Percentiles rank a stretch among this genome's conserved stretches.
These are phyloP conservation scores for Globisporangium megalacanthum DNA, from an alignment of 352 stramenopile genomes.

Conservation along the genomic window DNA sequence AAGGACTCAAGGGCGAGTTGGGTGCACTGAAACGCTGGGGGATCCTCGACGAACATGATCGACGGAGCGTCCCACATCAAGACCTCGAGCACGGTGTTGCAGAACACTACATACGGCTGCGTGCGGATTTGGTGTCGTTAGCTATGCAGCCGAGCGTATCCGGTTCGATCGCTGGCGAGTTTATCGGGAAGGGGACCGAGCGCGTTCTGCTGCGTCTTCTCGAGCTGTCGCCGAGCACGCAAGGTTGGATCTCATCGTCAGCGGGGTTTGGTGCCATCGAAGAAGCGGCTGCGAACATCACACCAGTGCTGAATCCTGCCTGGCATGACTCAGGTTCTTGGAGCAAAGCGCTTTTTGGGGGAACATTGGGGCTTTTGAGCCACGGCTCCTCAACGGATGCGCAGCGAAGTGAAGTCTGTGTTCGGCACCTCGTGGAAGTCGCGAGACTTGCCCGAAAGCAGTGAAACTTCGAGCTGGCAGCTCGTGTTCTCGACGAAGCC, in stretches of 20 bases:
- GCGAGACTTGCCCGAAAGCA: constrained; percentile 49
- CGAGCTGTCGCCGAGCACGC: not conserved
- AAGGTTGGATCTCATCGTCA: not conserved
- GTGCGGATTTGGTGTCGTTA: constrained; percentile 22
- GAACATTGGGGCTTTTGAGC: too few relatives aligned
- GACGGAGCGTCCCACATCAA: not conserved
- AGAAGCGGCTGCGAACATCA: not conserved
- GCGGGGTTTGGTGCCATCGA: not conserved
- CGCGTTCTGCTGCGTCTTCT: constrained; percentile 19
- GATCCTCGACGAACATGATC: constrained; percentile 11
- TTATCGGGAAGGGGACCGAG: constrained; percentile 30
- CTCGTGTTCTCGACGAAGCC: constrained; percentile 26
- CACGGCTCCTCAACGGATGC: not conserved
- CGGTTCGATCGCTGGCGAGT: constrained; percentile 31
- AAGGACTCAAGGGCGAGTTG: not conserved
- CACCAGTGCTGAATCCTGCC: constrained; percentile 17
- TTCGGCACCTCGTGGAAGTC: constrained; percentile 22
- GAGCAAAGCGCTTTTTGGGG: constrained; percentile 17
- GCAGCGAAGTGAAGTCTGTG: not conserved
- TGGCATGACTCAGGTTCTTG: constrained; percentile 32
- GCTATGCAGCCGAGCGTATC: constrained; percentile 25
- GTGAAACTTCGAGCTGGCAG: constrained; percentile 38
- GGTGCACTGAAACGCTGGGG: constrained; percentile 24
- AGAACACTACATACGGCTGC: not conserved
- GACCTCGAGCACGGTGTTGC: not conserved